These are phyloP conservation scores for Aspergillus cavernicola DNA, from an alignment of 495 filamentous ascomycete genomes.

Conservation along the genomic window DNA sequence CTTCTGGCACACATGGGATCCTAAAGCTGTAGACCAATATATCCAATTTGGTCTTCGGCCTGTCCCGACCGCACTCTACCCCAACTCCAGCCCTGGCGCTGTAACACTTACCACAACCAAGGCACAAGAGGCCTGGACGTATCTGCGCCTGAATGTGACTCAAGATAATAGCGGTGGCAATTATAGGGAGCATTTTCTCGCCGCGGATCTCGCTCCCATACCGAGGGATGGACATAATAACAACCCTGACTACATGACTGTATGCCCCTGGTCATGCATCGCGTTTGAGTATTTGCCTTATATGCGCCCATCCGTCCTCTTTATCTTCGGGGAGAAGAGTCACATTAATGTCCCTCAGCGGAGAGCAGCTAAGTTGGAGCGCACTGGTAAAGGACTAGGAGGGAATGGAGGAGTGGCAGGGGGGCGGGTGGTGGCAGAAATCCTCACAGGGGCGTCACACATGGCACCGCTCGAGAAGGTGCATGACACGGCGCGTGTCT, in stretches of 20 bases:
- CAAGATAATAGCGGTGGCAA: no score
- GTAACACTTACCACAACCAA: no score
- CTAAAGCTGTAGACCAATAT: no score
- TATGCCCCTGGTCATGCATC: constrained; percentile 43
- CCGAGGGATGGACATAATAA: constrained; percentile 9
- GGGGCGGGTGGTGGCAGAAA: constrained; percentile 54
- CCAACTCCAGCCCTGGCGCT: no score
- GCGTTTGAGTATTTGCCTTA: constrained; percentile 49
- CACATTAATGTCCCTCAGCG: not conserved
- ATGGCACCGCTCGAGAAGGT: constrained; percentile 5
- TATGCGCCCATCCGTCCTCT: constrained; percentile 45
- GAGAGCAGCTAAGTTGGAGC: not conserved
- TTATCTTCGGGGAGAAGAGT: not conserved
- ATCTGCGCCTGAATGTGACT: no score
- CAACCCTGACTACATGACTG: not conserved
- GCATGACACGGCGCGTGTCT: not conserved
- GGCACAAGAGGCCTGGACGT: no score
- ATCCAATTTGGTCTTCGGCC: no score
- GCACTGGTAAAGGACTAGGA: constrained; percentile 51
- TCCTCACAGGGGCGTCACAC: constrained; percentile 27
- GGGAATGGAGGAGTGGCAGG: constrained; percentile 58
- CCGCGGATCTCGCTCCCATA: not conserved
- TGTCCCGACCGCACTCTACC: no score
- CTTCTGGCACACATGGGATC: no score
- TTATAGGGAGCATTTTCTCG: not conserved